Percentiles rank a stretch among this genome's conserved stretches.
Conservation (phyloP, 306 rosid genomes). For the Vigna unguiculata region DNA sequence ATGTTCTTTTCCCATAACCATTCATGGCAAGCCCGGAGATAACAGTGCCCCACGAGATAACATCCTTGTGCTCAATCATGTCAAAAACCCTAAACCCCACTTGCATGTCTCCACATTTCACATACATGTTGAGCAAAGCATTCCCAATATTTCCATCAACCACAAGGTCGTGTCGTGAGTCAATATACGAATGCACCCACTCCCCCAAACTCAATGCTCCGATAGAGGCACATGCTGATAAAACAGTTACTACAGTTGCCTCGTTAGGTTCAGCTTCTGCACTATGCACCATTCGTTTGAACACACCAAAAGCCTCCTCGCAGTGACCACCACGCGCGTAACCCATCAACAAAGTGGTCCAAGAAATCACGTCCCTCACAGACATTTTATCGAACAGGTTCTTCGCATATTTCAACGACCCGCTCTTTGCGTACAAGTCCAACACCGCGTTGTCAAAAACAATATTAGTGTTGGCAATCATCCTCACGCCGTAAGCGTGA, state of each 20-base stretch:
- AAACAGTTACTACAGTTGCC: constrained; percentile 64
- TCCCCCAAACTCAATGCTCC: constrained; percentile 79
- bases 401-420: constrained; percentile 57
- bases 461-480: constrained; percentile 43
- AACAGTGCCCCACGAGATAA: constrained; percentile 77
- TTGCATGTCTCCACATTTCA: constrained; percentile 65
- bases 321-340: constrained; percentile 65
- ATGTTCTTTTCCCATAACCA: constrained; percentile 59
- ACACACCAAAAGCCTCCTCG: constrained; percentile 65
- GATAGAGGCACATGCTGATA: constrained; percentile 70
- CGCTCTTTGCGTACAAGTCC: constrained; percentile 66
- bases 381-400: constrained; percentile 63
- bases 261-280: constrained; percentile 70
- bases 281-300: constrained; percentile 58
- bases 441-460: constrained; percentile 61
- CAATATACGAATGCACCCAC: constrained; percentile 75
- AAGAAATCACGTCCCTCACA: constrained; percentile 73
- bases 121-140: constrained; percentile 84
- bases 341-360: constrained; percentile 82
- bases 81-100: constrained; percentile 60
- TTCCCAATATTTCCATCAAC: constrained; percentile 65
- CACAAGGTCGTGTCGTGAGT: constrained; percentile 48
- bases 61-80: constrained; percentile 56
- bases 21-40: constrained; percentile 85
- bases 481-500: constrained; percentile 67